Conservation (phyloP, 768 basidiomycete species). For the Pisolithus orientalis region DNA sequence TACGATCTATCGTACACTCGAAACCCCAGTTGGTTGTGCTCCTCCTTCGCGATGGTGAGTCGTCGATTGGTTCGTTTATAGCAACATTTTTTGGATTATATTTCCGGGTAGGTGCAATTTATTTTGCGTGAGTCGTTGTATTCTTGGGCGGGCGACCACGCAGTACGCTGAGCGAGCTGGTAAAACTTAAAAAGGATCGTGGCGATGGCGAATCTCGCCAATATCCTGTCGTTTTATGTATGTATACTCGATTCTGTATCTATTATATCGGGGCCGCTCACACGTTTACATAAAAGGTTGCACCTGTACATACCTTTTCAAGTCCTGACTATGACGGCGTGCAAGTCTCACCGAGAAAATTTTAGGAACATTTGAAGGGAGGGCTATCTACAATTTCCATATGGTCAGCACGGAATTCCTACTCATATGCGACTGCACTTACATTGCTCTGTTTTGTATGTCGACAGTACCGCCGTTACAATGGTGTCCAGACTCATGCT, state of each 20-base stretch:
- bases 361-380: constrained; percentile 40
- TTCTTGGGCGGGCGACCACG: neutral
- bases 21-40: constrained; percentile 34
- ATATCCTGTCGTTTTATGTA: constrained; percentile 38
- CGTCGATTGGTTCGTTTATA: neutral
- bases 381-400: constrained; percentile 44
- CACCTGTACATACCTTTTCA: constrained; percentile 3
- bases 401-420: constrained; percentile 28
- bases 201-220: constrained; percentile 45
- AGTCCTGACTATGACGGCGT: neutral
- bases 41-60: constrained; percentile 46
- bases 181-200: constrained; percentile 34
- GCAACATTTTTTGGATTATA: neutral
- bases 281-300: neutral
- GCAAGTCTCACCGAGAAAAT: neutral
- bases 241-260: constrained; percentile 1
- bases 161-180: constrained; percentile 10
- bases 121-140: constrained; percentile 41
- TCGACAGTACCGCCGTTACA: constrained; percentile 39
- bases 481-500: constrained; percentile 54
- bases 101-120: constrained; percentile 38
- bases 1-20: constrained; percentile 14
- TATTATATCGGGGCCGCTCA: neutral
- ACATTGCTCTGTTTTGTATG: neutral
- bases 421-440: neutral